Evolutionary conservation across 2,329 filamentous ascomycete genomes (phyloP).

Genomic region (Xylaria sp.): DNA sequence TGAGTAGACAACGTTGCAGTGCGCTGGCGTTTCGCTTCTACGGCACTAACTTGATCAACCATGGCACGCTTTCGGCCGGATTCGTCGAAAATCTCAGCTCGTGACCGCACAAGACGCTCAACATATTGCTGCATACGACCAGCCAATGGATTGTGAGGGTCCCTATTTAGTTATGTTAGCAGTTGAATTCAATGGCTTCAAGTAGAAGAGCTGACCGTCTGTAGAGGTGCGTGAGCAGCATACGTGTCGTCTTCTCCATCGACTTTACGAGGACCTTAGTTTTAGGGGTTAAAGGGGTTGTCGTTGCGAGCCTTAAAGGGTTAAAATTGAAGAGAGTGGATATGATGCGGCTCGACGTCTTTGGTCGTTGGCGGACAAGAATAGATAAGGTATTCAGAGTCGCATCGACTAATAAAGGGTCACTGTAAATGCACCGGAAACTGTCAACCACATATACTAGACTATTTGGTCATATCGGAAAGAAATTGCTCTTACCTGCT

Average conservation of each 20-base stretch:
- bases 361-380: slow-evolving; percentile 80
- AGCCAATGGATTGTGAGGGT: slow-evolving; percentile 76
- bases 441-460: not conserved
- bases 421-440: slow-evolving; percentile 56
- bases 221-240: slow-evolving; percentile 80
- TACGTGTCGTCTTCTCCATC: slow-evolving; percentile 90
- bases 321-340: slow-evolving; percentile 89
- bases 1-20: slow-evolving; percentile 58
- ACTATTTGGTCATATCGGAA: not conserved
- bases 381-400: slow-evolving; percentile 88
- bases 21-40: slow-evolving; percentile 85
- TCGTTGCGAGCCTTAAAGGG: slow-evolving; percentile 77
- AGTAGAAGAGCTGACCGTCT: slow-evolving; percentile 64
- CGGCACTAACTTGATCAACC: slow-evolving; percentile 71
- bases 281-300: slow-evolving; percentile 74
- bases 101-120: slow-evolving; percentile 78
- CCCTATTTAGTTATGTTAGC: slow-evolving; percentile 55
- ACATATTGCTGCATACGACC: slow-evolving; percentile 85
- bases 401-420: slow-evolving; percentile 86
- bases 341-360: slow-evolving; percentile 83
- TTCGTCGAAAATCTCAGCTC: slow-evolving; percentile 81
- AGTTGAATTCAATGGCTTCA: slow-evolving; percentile 25
- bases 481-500: slow-evolving; percentile 63
- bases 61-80: slow-evolving; percentile 76
- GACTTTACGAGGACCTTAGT: slow-evolving; percentile 85